Base-by-base conservation (phyloP, 2,329 filamentous ascomycete species). In the Dothidotthia symphoricarpi region DNA sequence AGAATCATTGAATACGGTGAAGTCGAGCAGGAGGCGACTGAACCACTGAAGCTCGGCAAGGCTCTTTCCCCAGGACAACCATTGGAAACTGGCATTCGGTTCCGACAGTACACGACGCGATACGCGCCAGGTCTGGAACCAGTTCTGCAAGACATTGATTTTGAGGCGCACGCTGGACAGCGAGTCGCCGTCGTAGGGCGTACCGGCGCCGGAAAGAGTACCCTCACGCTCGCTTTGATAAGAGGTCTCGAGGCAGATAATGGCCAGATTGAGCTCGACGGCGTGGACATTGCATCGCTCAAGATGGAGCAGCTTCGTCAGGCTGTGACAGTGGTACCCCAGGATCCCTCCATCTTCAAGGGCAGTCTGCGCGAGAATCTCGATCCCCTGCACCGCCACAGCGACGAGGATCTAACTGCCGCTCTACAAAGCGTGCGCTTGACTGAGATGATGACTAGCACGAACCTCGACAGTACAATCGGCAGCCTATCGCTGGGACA, bases 401-500 rank as follows among this genome's bases (percentile, higher is more conserved):
- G 76, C 0, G 86, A 91, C 55, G 73, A 86, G 10, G 83, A 83
- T 51, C 76, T 91, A 3, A 89, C 85, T 85, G 80, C 78, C 0
- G 85, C 85, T 1, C 74, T 91, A 3, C 83, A 87, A 63, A 75
- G 90, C 2, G 78, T 87, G 4, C 49, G 40, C 31, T 74, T 79
- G 6, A 29, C n/a, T 3, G 28, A 29, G 5, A 9, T 5, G 19
- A 5, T 16, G 4, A 25, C 12, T 4, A 31, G 31, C 3, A 26
- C 28, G 14, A 5, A 5, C 26, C 5, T 28, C 26, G 12, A 5
- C 14, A 11, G 12, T 6, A 6, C 26, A 6, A 11, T 5, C 5
- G 76, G 94, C 43, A 96, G 96, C 69, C 96, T 95, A 72, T 95
- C 88, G 0, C 82, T 95, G 11, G 91, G 91, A 4, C 91, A 96